Evolutionary conservation across 805 yeast species (phyloP).

Genomic region (Metschnikowia hibisci): DNA sequence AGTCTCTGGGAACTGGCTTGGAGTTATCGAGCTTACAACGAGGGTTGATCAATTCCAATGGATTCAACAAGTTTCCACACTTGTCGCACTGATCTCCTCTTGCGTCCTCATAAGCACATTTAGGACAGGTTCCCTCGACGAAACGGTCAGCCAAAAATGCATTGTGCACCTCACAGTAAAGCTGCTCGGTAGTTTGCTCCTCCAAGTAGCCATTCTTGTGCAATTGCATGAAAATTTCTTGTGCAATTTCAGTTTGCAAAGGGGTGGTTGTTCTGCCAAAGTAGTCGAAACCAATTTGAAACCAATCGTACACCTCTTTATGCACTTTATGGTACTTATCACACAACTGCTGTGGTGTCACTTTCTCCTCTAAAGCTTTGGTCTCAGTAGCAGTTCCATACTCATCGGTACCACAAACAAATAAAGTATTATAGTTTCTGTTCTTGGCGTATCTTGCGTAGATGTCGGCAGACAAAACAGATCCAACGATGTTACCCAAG

Average conservation of each 20-base stretch:
- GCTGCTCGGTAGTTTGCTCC: slow-evolving; percentile 83
- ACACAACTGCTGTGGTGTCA: slow-evolving; percentile 85
- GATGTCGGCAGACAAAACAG: slow-evolving; percentile 91
- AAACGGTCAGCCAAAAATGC: slow-evolving; percentile 94
- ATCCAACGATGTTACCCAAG: slow-evolving; percentile 94
- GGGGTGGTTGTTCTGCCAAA: slow-evolving; percentile 96
- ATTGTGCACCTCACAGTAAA: slow-evolving; percentile 85
- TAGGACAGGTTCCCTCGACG: slow-evolving; percentile 97
- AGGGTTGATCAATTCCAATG: slow-evolving; percentile 90
- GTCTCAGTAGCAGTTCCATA: slow-evolving; percentile 99
- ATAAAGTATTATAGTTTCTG: slow-evolving; percentile 83
- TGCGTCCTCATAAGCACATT: slow-evolving; percentile 92
- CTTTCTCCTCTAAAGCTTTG: slow-evolving; percentile 90
- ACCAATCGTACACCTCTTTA: slow-evolving; percentile 92
- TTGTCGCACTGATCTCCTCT: slow-evolving; percentile 99
- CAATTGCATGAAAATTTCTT: slow-evolving; percentile 79
- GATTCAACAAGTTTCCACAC: slow-evolving; percentile 86
- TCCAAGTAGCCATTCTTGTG: slow-evolving; percentile 76
- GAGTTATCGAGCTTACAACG: slow-evolving; percentile 90
- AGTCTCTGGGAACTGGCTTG: slow-evolving; percentile 72
- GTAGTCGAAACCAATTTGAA: slow-evolving; percentile 87
- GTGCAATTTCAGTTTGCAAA: slow-evolving; percentile 91
- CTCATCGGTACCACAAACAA: slow-evolving; percentile 96
- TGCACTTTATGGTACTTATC: slow-evolving; percentile 87
- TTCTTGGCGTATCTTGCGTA: slow-evolving; percentile 86